These are phyloP conservation scores for Raphidocelis subcapitata DNA, from an alignment of 139 green algal species.

Conservation along the genomic window DNA sequence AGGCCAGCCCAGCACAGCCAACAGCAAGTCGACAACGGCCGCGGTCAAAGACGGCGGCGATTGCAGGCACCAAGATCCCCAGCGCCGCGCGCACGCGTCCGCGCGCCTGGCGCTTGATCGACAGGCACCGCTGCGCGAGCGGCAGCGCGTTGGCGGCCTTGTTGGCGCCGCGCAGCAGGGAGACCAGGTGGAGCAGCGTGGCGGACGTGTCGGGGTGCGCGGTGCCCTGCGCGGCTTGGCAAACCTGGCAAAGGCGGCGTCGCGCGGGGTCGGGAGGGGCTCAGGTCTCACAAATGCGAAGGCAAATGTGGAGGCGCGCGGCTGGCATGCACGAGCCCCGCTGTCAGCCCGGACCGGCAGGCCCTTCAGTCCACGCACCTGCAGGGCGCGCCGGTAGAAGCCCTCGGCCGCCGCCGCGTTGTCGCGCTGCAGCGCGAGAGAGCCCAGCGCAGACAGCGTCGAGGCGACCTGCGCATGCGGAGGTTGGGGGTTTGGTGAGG, in stretches of 20 bases:
- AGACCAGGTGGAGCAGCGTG: conserved; percentile 15
- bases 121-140: conserved; percentile 24
- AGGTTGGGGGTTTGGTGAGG: no score
- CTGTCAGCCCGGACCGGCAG: no score
- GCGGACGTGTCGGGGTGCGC: conserved; percentile 25
- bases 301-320: no score
- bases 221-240: conserved; percentile 11
- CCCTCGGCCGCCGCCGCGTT: conserved; percentile 12
- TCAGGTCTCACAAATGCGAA: no score
- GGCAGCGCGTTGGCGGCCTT: conserved; percentile 25
- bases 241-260: conserved; percentile 6
- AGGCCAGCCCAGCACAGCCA: no score
- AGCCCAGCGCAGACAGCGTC: conserved; percentile 21
- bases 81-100: no score
- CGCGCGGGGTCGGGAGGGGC: no score
- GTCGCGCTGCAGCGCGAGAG: conserved; percentile 17
- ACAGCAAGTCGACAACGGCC: no score
- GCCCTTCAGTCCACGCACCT: background rate
- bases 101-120: conserved; percentile 10
- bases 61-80: no score
- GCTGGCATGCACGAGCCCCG: no score
- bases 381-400: conserved; percentile 21
- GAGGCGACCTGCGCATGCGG: conserved; percentile 15
- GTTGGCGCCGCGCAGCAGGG: conserved; percentile 17
- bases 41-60: no score